Evolutionary conservation across 2,329 filamentous ascomycete species (phyloP), one percentile per base, ranked within the genome.

Genomic region (Sporothrix euskadiensis): DNA sequence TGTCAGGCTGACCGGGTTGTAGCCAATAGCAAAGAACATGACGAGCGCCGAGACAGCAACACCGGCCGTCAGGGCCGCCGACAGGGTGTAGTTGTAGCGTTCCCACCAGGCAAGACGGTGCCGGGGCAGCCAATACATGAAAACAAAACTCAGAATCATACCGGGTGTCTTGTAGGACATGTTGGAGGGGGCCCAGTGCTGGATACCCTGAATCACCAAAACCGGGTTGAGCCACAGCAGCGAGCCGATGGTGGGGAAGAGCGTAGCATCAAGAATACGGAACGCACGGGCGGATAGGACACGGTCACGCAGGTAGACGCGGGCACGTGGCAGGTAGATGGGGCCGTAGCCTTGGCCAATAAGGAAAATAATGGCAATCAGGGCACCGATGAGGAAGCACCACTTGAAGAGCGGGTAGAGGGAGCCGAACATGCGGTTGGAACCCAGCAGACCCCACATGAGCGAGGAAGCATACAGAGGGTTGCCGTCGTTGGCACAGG

Each of bases 21-120:
- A 84, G 0, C 80, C 80, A 5, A 85, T 78, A 4, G 82, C 82
- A 70, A 84, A 85, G 77, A 84, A 83, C 77, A 83, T 83, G 75
- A 85, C 75, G 22, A 85, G 77, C 14, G 80, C 83, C 54, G 79
- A 80, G 59, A 85, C 76, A 35, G 83, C 84, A 4, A 85, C 79
- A 8, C 83, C 83, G 4, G 81, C 82, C 10, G 80, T 82, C 70
- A 85, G 76, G 6, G 82, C 82, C 0, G 83, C 82, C 10, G 82
- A 83, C 3, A 85, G 77, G 3, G 83, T 81, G 75, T 84, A 85
- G 77, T 84, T 84, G 78, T 85, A 85, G 79, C 85, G 83, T 63
- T 82, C 80, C 61, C 83, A 85, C 82, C 83, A 84, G 0, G 83
- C 82, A 66, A 82, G 75, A 14, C 79, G 78, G 71, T 81, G 80